Base-by-base conservation (phyloP, 2,329 filamentous ascomycete genomes). In the Metarhizium album region DNA sequence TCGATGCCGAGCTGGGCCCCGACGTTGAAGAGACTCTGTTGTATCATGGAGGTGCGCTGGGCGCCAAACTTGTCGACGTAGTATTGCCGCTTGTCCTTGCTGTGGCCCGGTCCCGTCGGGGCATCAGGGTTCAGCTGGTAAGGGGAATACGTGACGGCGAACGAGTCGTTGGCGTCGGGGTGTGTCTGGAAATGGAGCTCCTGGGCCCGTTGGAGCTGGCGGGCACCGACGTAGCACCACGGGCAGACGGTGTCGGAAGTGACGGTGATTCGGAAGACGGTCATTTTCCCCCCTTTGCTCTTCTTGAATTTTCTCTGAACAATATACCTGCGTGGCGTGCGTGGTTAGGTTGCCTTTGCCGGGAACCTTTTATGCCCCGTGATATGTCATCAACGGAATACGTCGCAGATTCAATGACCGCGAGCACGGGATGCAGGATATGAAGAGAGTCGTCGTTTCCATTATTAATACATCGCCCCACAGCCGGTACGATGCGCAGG, bases 121-220 rank as follows among this genome's bases (percentile, higher is more conserved):
- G 62, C 59, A 6, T 64, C 56, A 0, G 71, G 71, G 42, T 62
- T 62, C 1, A 77, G 67, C 53, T 76, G 67, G 50, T 69, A 75
- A 0, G 75, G 74, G 7, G 66, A 67, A 58, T 72, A 76, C 23
- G 63, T 67, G 46, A 77, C 60, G 42, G 70, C 63, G 53, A 78
- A 76, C 31, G 78, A 88, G 69, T 94, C 87, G 8, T 63, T 60
- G 1, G 73, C 87, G 9, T 63, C 60, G 1, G 73, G 71, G 53
- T 74, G 61, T 22, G 59, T 61, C 11, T 64, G 55, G 49, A 61
- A 62, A 62, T 72, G 74, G 2, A 65, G 56, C 24, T 63, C 61
- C 50, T 76, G 73, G 42, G 75, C 75, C n/a, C 55, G 55, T 50
- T 74, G 67, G 49, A 78, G 68, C 51, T 70, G 68, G 51, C 64